Evolutionary conservation across 352 stramenopile genomes (phyloP), one percentile per base, ranked within the genome.

Genomic region (Phytophthora sp.): DNA sequence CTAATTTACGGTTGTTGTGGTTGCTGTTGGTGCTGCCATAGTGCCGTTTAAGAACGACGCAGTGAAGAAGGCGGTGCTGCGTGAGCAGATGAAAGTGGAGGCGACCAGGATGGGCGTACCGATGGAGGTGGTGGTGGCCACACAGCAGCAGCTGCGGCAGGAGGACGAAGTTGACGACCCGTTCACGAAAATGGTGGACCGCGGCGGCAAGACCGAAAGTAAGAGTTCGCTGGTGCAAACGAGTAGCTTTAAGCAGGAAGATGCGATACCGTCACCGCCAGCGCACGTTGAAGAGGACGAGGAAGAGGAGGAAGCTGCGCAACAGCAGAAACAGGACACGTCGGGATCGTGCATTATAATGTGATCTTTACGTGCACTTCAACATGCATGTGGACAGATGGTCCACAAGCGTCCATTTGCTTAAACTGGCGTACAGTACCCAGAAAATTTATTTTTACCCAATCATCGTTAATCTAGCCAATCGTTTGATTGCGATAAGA

Each of bases 11-110:
- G 50, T 30, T 38, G 6, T 53, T 55, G 13, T 46, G 29, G n/a
- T n/a, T n/a, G n/a, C n/a, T n/a, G n/a, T n/a, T n/a, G n/a, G n/a
- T 30, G 38, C 36, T 63, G 23, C 16, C 65, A 35, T 41, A 94
- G 85, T 94, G 42, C 84, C 84, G 31, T 94, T 92, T 69, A 91
- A 91, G 74, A 90, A 91, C 57, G 85, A 94, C 55, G 77, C 80
- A 0, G 76, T 94, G 38, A 90, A 90, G 73, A 92, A 94, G 18
- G 85, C 85, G 15, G 80, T 94, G 59, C 57, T 94, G 47, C 70
- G 79, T 0, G 83, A 94, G 41, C 85, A 94, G 54, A 81, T 81
- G 65, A 92, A 94, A 70, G 27, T 84, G 24, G 85, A 94, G 46
- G 85, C 85, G 4, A 80, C 72, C 24, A 85, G 88, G 68, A 80